Percentiles rank a stretch among this genome's conserved stretches.
Evolutionary conservation across 2,329 filamentous ascomycete genomes (phyloP).

Genomic region (Ophiocordyceps camponoti-floridani): DNA sequence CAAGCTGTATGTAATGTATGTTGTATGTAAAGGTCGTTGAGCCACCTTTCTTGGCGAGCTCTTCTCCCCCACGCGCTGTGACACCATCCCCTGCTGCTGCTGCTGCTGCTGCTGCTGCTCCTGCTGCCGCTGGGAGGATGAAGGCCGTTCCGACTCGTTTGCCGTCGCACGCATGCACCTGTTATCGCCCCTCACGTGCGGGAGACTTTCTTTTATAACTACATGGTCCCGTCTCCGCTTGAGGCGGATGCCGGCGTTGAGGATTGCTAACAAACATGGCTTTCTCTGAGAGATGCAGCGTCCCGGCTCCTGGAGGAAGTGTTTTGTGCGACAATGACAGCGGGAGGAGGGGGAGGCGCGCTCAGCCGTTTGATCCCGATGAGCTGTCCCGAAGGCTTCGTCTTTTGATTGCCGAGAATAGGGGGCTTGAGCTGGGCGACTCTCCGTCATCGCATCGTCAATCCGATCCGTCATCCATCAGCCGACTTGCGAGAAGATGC

Average conservation of each 20-base stretch:
- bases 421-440: neutral
- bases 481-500: neutral
- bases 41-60: too few species aligned
- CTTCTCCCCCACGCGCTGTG: too few species aligned
- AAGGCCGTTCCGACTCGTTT: neutral
- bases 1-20: too few species aligned
- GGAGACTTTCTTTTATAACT: neutral
- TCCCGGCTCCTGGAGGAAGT: neutral
- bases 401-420: conserved; percentile 25
- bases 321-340: neutral
- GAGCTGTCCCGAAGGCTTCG: conserved; percentile 35
- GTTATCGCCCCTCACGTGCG: neutral
- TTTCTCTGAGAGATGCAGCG: neutral
- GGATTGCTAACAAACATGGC: too few species aligned
- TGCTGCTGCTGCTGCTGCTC: too few species aligned
- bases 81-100: too few species aligned
- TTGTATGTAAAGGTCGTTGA: too few species aligned
- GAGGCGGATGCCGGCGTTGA: too few species aligned
- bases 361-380: conserved; percentile 29
- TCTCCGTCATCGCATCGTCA: neutral
- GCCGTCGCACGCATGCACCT: neutral
- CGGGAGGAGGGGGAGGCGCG: neutral
- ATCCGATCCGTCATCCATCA: neutral
- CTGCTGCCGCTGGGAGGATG: neutral
- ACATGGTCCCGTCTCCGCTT: neutral